phyloP scores from a whole-genome alignment of 2,329 filamentous ascomycete genomes.

The Alternaria brassicicola region DNA sequence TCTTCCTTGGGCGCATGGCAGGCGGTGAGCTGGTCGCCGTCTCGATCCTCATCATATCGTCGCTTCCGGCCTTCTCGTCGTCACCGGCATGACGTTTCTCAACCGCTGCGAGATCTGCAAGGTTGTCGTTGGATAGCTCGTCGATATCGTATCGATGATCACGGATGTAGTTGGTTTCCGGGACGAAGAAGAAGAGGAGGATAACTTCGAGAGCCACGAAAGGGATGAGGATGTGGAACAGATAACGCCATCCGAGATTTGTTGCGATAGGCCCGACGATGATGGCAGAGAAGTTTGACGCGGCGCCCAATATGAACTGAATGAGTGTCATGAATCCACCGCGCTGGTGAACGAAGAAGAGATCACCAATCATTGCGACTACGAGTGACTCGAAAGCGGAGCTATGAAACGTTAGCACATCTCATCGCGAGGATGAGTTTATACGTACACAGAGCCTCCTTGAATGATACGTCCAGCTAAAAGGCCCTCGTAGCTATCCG shows the following conservation, averaged over 20 bases:
- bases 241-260: conserved; percentile 48
- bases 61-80: conserved; percentile 12
- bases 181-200: conserved; percentile 57
- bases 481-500: conserved; percentile 37
- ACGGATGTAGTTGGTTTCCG: conserved; percentile 58
- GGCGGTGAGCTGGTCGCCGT: conserved; percentile 24
- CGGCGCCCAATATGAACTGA: conserved; percentile 45
- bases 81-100: conserved; percentile 28
- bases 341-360: conserved; percentile 48
- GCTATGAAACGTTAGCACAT: conserved; percentile 28
- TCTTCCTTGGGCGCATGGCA: conserved; percentile 41
- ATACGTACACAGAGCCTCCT: conserved; percentile 31
- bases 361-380: conserved; percentile 45
- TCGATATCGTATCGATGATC: conserved; percentile 45
- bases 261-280: conserved; percentile 45
- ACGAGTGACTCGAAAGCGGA: conserved; percentile 46
- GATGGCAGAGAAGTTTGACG: conserved; percentile 47
- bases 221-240: conserved; percentile 57
- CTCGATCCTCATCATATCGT: conserved; percentile 28
- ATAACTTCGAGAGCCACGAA: conserved; percentile 54
- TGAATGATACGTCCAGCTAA: conserved; percentile 44
- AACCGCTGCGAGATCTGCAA: conserved; percentile 32
- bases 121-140: conserved; percentile 36
- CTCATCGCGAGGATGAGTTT: neutral
- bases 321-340: conserved; percentile 44